A percentile compares a stretch with the other conserved stretches of the same genome.
phyloP scores from a whole-genome alignment of 257 asterid genomes.

The Ophiorrhiza pumila region DNA sequence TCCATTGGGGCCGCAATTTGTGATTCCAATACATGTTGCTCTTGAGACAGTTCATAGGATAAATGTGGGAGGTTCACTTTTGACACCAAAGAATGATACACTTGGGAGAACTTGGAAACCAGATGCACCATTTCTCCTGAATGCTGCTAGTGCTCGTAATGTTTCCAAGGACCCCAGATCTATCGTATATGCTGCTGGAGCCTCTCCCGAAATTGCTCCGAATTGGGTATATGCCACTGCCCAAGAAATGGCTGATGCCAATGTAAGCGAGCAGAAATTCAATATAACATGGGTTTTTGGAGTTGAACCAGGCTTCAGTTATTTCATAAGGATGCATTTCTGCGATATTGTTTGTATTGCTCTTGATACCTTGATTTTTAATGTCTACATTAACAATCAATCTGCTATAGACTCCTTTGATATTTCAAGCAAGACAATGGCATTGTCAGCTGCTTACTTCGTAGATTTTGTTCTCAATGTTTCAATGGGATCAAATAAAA shows the following conservation, averaged over 20 bases:
- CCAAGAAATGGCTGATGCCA: slow-evolving; percentile 39
- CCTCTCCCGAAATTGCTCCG: slow-evolving; percentile 34
- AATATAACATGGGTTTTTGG: slow-evolving; percentile 32
- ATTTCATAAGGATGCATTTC: slow-evolving; percentile 38
- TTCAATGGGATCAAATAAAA: slow-evolving; percentile 13
- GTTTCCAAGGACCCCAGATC: slow-evolving; percentile 25
- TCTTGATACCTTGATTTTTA: slow-evolving; percentile 22
- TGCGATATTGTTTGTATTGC: slow-evolving; percentile 35
- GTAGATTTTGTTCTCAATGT: slow-evolving; percentile 25
- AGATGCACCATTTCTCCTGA: slow-evolving; percentile 30
- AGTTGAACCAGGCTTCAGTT: slow-evolving; percentile 24
- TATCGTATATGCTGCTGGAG: slow-evolving; percentile 27
- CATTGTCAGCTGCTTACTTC: slow-evolving; percentile 31
- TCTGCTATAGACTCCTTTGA: slow-evolving; percentile 25
- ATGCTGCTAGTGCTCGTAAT: slow-evolving; percentile 20
- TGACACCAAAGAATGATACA: slow-evolving; percentile 36
- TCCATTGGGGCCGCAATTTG: slow-evolving; percentile 22
- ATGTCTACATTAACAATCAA: slow-evolving; percentile 31
- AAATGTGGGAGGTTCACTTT: slow-evolving; percentile 32
- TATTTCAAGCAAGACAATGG: slow-evolving; percentile 26
- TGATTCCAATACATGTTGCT: slow-evolving; percentile 20
- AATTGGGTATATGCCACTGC: slow-evolving; percentile 36
- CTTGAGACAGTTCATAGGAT: slow-evolving; percentile 33
- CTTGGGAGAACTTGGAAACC: slow-evolving; percentile 36
- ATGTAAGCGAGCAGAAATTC: slow-evolving; percentile 31